Base-by-base conservation (phyloP, 768 basidiomycete species). In the Chalciporus pseudorubinellus region DNA sequence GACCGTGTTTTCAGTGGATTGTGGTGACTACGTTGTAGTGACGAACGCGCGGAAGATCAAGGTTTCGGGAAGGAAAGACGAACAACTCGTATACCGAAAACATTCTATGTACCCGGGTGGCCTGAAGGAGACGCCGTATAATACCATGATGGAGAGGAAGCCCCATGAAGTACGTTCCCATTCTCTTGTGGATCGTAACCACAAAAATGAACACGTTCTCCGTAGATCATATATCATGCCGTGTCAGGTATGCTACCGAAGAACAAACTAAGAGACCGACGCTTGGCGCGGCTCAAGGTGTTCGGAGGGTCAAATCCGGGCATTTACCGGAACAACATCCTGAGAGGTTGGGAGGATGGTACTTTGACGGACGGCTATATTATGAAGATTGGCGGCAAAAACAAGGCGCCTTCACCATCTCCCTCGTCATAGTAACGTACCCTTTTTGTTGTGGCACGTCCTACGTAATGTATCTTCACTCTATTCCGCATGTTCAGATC, bases 221-320 rank as follows among this genome's bases (percentile, higher is more conserved):
- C 50, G 14, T 65, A 99, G 97, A 91, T 98, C 59, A 92, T 99
- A 51, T 85, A 92, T 12, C 83, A 92, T 58, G 97, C 97, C 4
- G 97, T 99, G 4, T 89, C 95, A 11, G 92, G 95, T 61, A 99
- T 99, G 97, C 77, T 99, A 48, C 97, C 95, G 29, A 99, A 98
- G 73, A 99, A 99, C 77, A 95, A 89, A 57, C 83, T 97, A 54
- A 83, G 97, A 21, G 90, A 95, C 42, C 79, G 90, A 41, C 81
- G 97, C 31, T 71, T 99, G 44, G 92, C 90, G 52, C 77, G 97
- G 49, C 76, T 99, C 44, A 87, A 89, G 55, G 89, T 98, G 57
- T 98, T 95, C 63, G 82, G 89, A 36, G 89, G 81, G 10, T 72
- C 83, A 45, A 81, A 89, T 55, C 85, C 87, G 77, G 89, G 89